These are phyloP conservation scores for Herpetospermum pedunculosum DNA, from an alignment of 306 rosid species.

Conservation along the genomic window DNA sequence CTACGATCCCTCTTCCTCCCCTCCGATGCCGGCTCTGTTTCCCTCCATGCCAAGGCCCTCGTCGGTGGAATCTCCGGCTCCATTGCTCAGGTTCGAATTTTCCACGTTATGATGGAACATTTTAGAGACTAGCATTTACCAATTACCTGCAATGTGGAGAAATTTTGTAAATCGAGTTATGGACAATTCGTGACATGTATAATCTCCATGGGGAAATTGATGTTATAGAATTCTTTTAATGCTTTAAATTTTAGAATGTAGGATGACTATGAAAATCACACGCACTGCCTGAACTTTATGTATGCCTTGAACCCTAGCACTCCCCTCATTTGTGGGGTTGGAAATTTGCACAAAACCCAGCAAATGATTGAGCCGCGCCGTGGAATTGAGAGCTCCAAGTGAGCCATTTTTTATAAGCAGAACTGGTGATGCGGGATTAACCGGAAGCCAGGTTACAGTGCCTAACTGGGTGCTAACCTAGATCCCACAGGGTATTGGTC, in stretches of 20 bases:
- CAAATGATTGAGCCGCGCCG: too few species aligned
- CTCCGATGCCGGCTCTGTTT: conserved; percentile 29
- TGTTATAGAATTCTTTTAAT: neutral
- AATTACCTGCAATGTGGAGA: neutral
- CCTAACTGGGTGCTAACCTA: too few species aligned
- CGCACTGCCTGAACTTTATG: neutral
- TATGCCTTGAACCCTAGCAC: neutral
- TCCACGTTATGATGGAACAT: neutral
- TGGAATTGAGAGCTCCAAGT: too few species aligned
- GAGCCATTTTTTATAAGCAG: too few species aligned
- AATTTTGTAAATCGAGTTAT: neutral
- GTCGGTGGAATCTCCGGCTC: conserved; percentile 67
- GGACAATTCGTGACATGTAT: neutral
- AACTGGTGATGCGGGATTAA: too few species aligned
- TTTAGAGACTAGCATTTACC: neutral
- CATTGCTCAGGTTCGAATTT: conserved; percentile 54
- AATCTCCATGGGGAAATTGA: neutral
- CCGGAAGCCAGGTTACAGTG: too few species aligned
- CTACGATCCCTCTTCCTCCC: conserved; percentile 27
- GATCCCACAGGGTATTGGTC: too few species aligned
- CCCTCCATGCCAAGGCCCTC: conserved; percentile 46
- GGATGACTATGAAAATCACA: neutral
- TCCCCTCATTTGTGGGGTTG: neutral
- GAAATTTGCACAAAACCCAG: neutral
- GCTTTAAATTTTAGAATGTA: neutral